Evolutionary conservation across 148 eudicot species (phyloP).

Genomic region (Vaccinium macrocarpon): DNA sequence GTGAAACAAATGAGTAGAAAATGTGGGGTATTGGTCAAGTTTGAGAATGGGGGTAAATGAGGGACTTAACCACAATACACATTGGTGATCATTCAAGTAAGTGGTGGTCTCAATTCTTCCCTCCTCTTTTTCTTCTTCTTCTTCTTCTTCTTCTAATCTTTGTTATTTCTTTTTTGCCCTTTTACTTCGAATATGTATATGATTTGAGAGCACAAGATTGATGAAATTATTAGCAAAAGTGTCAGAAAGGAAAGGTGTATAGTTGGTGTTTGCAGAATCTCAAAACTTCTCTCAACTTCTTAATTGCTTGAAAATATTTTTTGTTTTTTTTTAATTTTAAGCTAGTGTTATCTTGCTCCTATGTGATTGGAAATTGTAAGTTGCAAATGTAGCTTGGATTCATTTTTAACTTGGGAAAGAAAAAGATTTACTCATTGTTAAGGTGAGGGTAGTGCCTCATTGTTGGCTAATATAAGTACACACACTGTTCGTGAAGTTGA

Average conservation of each 20-base stretch:
- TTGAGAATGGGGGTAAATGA: background rate
- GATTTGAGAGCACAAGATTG: background rate
- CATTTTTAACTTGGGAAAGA: background rate
- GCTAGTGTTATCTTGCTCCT: background rate
- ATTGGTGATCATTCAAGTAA: background rate
- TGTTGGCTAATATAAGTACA: background rate
- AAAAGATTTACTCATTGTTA: background rate
- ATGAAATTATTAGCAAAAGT: background rate
- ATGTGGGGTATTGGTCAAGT: background rate
- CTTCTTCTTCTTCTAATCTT: background rate
- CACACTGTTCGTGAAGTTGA: background rate
- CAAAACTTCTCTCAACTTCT: background rate
- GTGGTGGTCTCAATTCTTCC: background rate
- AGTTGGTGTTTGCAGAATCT: slow-evolving; percentile 6
- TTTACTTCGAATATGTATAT: background rate
- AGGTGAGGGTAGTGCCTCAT: background rate
- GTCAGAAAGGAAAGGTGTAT: background rate
- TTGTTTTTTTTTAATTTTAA: background rate
- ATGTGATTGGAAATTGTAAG: background rate
- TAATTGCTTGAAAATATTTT: background rate
- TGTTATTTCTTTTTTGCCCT: background rate
- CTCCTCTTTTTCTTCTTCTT: background rate
- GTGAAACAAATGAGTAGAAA: background rate
- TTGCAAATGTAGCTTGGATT: background rate
- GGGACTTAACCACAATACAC: background rate